Evolutionary conservation across 176 grass and related monocot genomes (phyloP).

Genomic region (Alopecurus myosuroides): DNA sequence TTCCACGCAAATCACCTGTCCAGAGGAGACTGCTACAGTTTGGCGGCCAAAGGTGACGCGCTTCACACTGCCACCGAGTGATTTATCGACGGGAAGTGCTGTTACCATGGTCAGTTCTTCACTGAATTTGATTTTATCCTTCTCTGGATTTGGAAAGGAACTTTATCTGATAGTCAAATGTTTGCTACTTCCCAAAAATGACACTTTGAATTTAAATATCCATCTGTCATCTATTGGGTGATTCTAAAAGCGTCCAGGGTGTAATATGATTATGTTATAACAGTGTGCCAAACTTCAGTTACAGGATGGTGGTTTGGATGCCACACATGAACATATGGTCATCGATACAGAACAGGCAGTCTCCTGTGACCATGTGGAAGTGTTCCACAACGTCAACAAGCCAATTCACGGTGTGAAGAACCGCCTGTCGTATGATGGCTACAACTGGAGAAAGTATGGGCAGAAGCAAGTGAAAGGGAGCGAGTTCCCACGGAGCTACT

Average conservation of each 20-base stretch:
- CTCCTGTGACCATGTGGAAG: not conserved
- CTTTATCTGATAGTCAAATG: not conserved
- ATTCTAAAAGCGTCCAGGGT: not conserved
- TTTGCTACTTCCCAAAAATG: not conserved
- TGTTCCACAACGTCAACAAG: not conserved
- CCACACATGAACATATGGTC: constrained; percentile 1
- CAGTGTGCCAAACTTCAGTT: not conserved
- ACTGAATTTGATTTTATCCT: not conserved
- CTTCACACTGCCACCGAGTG: not conserved
- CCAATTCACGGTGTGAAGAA: not conserved
- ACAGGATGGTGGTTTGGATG: constrained; percentile 2
- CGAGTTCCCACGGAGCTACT: constrained; percentile 56
- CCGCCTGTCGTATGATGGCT: constrained; percentile 36
- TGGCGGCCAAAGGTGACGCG: constrained; percentile 40
- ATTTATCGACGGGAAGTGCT: constrained; percentile 3
- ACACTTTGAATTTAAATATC: not conserved
- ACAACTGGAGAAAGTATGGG: constrained; percentile 72
- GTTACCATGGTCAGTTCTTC: constrained; percentile 18
- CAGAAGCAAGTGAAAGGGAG: constrained; percentile 70
- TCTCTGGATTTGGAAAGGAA: not conserved
- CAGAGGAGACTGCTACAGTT: constrained; percentile 18
- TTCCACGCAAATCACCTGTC: not conserved
- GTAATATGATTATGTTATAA: not conserved
- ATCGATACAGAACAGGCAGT: constrained; percentile 3
- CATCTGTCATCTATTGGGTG: not conserved